A percentile compares a stretch with the other conserved stretches of the same genome.
Evolutionary conservation across 1,284 basidiomycete genomes (phyloP).

Genomic region (Agaricales sp.): DNA sequence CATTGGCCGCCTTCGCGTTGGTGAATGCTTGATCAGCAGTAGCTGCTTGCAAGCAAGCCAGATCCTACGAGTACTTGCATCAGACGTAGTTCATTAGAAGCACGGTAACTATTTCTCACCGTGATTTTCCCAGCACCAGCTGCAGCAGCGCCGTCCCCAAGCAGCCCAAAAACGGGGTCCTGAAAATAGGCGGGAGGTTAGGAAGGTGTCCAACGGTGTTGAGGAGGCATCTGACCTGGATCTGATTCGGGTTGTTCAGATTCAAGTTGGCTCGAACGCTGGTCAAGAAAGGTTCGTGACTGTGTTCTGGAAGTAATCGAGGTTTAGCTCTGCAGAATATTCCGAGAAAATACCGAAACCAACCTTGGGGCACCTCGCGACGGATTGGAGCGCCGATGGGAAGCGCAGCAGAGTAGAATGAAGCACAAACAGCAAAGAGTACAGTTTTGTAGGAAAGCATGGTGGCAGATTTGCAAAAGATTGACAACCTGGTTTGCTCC

Average conservation of each 20-base stretch:
- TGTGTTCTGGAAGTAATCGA: slow-evolving; percentile 38
- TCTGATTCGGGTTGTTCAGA: slow-evolving; percentile 49
- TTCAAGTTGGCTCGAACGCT: slow-evolving; percentile 35
- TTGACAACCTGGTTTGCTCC: background rate
- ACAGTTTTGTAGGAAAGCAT: slow-evolving; percentile 36
- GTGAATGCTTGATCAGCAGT: slow-evolving; percentile 62
- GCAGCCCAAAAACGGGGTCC: slow-evolving; percentile 56
- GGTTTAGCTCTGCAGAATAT: slow-evolving; percentile 5
- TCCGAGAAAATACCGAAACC: slow-evolving; percentile 4
- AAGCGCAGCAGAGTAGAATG: slow-evolving; percentile 26
- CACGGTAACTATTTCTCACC: slow-evolving; percentile 19
- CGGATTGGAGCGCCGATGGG: slow-evolving; percentile 27
- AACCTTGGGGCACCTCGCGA: slow-evolving; percentile 62
- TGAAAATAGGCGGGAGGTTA: slow-evolving; percentile 6
- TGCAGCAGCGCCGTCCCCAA: slow-evolving; percentile 53
- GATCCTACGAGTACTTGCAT: slow-evolving; percentile 26
- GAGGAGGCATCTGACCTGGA: slow-evolving; percentile 17
- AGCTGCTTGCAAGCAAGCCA: slow-evolving; percentile 56
- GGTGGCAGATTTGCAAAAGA: slow-evolving; percentile 15
- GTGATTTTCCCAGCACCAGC: slow-evolving; percentile 42
- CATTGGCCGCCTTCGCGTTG: slow-evolving; percentile 53
- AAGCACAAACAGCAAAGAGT: slow-evolving; percentile 25
- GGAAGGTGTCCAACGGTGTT: too few relatives aligned
- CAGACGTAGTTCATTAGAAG: slow-evolving; percentile 1
- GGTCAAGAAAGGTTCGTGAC: slow-evolving; percentile 47